Evolutionary conservation across 192 early-diverging fungal genomes (phyloP), one percentile per base, ranked within the genome.

Genomic region (Coemansia sp.): DNA sequence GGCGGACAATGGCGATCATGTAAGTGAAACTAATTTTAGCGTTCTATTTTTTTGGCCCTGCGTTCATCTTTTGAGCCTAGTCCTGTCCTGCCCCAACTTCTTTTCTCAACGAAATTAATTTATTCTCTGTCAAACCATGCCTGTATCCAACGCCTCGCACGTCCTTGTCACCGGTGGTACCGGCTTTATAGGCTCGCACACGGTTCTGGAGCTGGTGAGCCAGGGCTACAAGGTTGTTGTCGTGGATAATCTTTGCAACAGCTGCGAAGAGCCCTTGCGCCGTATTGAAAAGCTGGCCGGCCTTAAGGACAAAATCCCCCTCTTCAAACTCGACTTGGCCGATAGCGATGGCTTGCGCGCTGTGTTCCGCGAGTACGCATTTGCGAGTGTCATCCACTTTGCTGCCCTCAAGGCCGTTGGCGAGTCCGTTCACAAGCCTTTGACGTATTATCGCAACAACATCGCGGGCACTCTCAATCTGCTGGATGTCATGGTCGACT

Each of bases 121-220:
- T 46, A 63, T 33, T 62, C 18, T 33, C 27, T 36, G n/a, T 38
- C 4, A 36, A 34, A 77, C 47, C 36, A 77, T 77, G 75, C 61
- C 75, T 27, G 18, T 65, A 5, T 68, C 60, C 49, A 40, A 68
- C 55, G 13, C 59, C 7, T 70, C 74, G 11, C 36, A 68, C 51
- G 76, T 85, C 52, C 80, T 93, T 22, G 90, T 93, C 40, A 90
- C 88, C 27, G 92, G 92, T 16, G 92, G 92, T 15, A 88, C 90
- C 66, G 95, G 97, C 3, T 98, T 97, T 77, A 97, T 98, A 66
- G 96, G 97, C n/a, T 93, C 91, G 16, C 97, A 98, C 86, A 91
- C 93, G 2, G 92, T 96, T 8, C 73, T 94, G n/a, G 93, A 95
- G 73, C 89, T 98, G 2, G 65, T 88, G 49, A 88, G 88, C 52